Percentiles rank a stretch among this genome's conserved stretches.
These are phyloP conservation scores for Fusarium drepaniforme DNA, from an alignment of 2,329 filamentous ascomycete species.

Conservation along the genomic window DNA sequence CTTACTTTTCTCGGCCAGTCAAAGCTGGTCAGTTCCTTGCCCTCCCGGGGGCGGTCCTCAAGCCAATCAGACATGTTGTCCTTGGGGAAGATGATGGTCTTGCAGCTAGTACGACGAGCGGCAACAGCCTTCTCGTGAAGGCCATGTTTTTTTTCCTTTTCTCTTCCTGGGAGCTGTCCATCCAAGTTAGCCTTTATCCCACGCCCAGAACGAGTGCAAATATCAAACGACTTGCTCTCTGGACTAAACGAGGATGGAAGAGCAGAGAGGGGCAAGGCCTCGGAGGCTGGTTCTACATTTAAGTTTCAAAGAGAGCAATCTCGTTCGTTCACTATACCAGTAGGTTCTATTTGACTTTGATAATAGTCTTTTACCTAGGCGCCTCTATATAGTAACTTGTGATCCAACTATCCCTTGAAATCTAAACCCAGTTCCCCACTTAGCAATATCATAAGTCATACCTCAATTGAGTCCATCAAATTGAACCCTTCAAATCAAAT, in stretches of 20 bases:
- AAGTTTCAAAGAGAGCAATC: not conserved
- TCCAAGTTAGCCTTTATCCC: not conserved
- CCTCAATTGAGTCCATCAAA: not conserved
- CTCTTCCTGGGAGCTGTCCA: not conserved
- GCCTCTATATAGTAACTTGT: not conserved
- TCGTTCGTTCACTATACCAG: not conserved
- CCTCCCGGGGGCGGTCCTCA: conserved; percentile 59
- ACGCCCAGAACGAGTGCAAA: not conserved
- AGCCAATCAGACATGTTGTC: conserved; percentile 98
- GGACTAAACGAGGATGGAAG: not conserved
- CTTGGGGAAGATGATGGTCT: conserved; percentile 92
- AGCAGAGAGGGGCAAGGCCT: not conserved
- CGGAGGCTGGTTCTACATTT: not conserved
- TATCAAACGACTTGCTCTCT: not conserved
- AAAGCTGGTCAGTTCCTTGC: not conserved
- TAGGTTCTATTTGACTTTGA: not conserved
- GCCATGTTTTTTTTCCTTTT: conserved; percentile 56
- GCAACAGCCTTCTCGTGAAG: conserved; percentile 97
- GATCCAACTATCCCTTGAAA: not conserved
- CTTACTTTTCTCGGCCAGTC: not conserved
- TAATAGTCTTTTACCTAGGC: not conserved
- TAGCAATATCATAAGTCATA: not conserved
- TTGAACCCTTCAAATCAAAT: not conserved
- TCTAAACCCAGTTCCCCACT: not conserved
- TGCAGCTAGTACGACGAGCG: conserved; percentile 90